Percentiles rank a stretch among this genome's conserved stretches.
phyloP scores from a whole-genome alignment of 2,329 filamentous ascomycete species.

The Epicoccum nigrum region DNA sequence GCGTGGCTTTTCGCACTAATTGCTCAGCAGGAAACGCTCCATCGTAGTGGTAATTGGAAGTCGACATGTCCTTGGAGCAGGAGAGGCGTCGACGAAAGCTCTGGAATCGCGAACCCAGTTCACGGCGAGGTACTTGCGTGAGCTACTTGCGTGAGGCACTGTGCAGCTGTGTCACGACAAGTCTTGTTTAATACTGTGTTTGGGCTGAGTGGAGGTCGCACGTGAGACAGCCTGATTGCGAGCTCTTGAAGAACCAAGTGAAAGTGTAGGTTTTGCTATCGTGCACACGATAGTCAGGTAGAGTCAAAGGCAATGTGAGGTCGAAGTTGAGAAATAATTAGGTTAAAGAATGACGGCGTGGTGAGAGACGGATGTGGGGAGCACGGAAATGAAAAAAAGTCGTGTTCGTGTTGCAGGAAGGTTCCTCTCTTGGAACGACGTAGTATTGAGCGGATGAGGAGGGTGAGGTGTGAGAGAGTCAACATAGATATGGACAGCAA shows the following conservation, averaged over 20 bases:
- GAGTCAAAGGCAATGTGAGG: slow-evolving; percentile 9
- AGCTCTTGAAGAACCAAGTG: neutral
- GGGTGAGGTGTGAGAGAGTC: slow-evolving; percentile 28
- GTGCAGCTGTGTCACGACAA: neutral
- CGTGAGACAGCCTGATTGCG: neutral
- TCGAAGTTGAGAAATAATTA: slow-evolving; percentile 11
- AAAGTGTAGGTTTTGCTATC: neutral
- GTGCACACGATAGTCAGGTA: slow-evolving; percentile 12
- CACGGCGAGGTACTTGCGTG: neutral
- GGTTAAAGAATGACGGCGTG: slow-evolving; percentile 12
- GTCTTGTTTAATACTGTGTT: no score
- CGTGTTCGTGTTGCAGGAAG: slow-evolving; percentile 13
- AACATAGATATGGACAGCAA: slow-evolving; percentile 17
- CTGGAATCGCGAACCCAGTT: slow-evolving; percentile 27
- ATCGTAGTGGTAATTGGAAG: slow-evolving; percentile 27
- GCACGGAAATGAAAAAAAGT: slow-evolving; percentile 36
- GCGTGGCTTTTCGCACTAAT: slow-evolving; percentile 47
- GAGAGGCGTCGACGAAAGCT: slow-evolving; percentile 37
- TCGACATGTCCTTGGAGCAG: slow-evolving; percentile 35
- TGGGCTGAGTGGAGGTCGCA: neutral
- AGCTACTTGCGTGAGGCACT: neutral
- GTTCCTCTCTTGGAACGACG: slow-evolving; percentile 19
- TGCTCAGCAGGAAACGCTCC: slow-evolving; percentile 29
- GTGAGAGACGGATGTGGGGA: slow-evolving; percentile 11
- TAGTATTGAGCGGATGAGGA: slow-evolving; percentile 18